These are phyloP conservation scores for Inonotus hispidus DNA, from an alignment of 1,284 basidiomycete genomes.

Conservation along the genomic window DNA sequence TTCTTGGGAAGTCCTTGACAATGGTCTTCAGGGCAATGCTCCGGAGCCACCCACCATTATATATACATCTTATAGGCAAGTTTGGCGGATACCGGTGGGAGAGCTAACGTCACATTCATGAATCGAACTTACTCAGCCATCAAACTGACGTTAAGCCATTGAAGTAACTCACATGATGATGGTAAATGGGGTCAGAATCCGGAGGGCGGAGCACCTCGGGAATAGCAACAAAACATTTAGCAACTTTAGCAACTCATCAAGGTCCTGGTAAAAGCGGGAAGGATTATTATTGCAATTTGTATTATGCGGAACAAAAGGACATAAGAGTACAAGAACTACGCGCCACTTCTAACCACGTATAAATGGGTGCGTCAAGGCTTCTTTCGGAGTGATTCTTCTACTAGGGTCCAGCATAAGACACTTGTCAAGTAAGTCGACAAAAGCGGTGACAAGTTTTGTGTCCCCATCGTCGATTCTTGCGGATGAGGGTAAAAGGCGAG, in stretches of 20 bases:
- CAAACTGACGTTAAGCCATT: neutral
- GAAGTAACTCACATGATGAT: neutral
- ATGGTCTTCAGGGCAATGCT: neutral
- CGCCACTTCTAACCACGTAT: conserved; percentile 50
- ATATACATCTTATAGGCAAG: neutral
- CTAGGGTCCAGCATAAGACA: conserved; percentile 89
- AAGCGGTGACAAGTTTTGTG: conserved; percentile 73
- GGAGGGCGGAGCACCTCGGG: neutral
- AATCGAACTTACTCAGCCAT: too few relatives aligned
- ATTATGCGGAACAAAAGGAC: neutral
- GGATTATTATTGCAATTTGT: neutral
- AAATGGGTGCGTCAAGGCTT: conserved; percentile 86
- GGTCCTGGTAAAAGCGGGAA: neutral
- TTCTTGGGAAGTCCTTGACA: neutral
- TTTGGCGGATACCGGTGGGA: neutral
- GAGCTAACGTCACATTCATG: neutral
- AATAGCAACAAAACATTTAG: neutral
- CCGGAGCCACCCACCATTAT: neutral
- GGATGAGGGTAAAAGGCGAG: conserved; percentile 76
- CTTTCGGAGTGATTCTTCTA: conserved; percentile 80
- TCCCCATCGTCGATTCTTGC: conserved; percentile 87
- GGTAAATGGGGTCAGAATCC: neutral
- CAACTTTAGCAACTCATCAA: neutral
- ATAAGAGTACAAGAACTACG: neutral
- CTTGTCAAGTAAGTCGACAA: conserved; percentile 90